These are phyloP conservation scores for Sarocladium brachiariae DNA, from an alignment of 2,329 filamentous ascomycete species.

Conservation along the genomic window DNA sequence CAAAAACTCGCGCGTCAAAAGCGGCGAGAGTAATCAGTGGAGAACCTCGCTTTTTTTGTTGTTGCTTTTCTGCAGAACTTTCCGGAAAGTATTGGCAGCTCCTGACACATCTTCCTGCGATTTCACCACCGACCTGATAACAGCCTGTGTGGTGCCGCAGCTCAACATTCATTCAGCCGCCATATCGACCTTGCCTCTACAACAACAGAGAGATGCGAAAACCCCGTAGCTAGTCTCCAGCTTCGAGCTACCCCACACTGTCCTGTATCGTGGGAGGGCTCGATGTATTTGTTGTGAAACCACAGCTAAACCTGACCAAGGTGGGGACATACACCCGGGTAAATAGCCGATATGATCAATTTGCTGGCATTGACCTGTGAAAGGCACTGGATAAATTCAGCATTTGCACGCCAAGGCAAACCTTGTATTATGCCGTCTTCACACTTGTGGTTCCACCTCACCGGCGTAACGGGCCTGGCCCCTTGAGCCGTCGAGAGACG, in stretches of 20 bases:
- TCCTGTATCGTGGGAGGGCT: neutral
- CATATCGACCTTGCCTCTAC: neutral
- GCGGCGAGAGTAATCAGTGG: too few relatives aligned
- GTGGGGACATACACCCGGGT: neutral
- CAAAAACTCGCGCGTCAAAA: too few relatives aligned
- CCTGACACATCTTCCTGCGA: too few relatives aligned
- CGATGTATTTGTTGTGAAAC: neutral
- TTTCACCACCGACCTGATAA: neutral
- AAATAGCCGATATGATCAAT: constrained; percentile 1
- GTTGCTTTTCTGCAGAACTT: too few relatives aligned
- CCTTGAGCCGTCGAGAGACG: neutral
- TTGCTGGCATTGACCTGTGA: neutral
- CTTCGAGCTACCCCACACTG: constrained; percentile 4
- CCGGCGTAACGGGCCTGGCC: constrained; percentile 8
- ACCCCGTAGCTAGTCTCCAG: neutral
- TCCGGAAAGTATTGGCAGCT: too few relatives aligned
- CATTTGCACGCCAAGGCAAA: neutral
- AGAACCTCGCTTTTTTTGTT: too few relatives aligned
- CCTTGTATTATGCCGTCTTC: neutral
- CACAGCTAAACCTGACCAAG: neutral
- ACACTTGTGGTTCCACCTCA: neutral
- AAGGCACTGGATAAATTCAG: constrained; percentile 8
- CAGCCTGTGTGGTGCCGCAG: constrained; percentile 2
- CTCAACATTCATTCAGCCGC: constrained; percentile 6
- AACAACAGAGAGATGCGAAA: neutral